Evolutionary conservation across 352 stramenopile genomes (phyloP).

Genomic region (Pythium periplocum): DNA sequence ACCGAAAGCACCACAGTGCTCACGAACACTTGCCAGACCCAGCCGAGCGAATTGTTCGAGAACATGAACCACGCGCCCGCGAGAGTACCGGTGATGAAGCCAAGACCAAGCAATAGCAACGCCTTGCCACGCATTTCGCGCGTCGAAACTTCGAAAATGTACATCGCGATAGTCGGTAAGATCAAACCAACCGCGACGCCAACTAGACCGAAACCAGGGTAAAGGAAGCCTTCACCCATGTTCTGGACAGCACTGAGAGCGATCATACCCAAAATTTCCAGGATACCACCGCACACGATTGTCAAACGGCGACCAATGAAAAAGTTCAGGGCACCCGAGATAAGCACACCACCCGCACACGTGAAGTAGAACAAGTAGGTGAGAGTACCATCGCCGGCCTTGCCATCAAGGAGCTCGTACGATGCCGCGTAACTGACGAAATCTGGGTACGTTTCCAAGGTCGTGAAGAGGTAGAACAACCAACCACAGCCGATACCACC

Average conservation of each 20-base stretch:
- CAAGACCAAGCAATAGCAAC: constrained; percentile 63
- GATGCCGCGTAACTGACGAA: constrained; percentile 77
- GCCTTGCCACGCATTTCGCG: constrained; percentile 80
- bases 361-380: constrained; percentile 72
- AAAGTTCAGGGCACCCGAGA: constrained; percentile 53
- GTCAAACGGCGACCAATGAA: constrained; percentile 73
- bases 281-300: constrained; percentile 62
- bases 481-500: constrained; percentile 68
- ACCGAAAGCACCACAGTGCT: constrained; percentile 70
- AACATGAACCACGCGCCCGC: constrained; percentile 63
- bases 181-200: constrained; percentile 55
- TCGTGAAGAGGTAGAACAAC: constrained; percentile 77
- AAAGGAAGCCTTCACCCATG: constrained; percentile 44
- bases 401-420: constrained; percentile 62
- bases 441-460: constrained; percentile 60
- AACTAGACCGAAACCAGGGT: constrained; percentile 59
- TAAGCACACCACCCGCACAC: constrained; percentile 38
- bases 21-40: constrained; percentile 84
- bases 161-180: constrained; percentile 67
- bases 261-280: constrained; percentile 69
- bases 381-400: constrained; percentile 48
- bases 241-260: constrained; percentile 54
- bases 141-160: constrained; percentile 86
- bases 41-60: constrained; percentile 67
- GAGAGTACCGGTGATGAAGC: constrained; percentile 62